Evolutionary conservation across 1,284 basidiomycete genomes (phyloP).

Genomic region (Heliocybe sulcata): DNA sequence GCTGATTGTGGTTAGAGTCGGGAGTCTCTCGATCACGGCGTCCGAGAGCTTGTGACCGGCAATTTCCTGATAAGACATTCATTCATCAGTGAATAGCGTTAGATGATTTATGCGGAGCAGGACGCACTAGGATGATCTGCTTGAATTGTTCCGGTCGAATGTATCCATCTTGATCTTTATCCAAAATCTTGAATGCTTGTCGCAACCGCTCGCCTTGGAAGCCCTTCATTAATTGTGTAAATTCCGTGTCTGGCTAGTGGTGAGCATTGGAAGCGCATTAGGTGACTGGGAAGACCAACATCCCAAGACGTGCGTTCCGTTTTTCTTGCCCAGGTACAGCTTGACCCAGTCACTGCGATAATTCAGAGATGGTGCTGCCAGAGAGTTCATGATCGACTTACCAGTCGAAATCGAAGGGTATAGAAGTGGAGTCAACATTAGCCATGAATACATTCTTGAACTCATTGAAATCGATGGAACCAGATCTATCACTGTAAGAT

Average conservation of each 20-base stretch:
- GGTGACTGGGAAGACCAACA: slow-evolving; percentile 45
- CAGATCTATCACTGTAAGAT: slow-evolving; percentile 57
- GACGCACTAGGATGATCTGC: slow-evolving; percentile 77
- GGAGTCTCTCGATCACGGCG: slow-evolving; percentile 81
- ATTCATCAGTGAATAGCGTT: neutral
- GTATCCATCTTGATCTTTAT: slow-evolving; percentile 85
- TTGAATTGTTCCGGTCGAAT: slow-evolving; percentile 91
- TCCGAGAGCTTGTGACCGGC: slow-evolving; percentile 94
- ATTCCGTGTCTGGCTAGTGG: slow-evolving; percentile 70
- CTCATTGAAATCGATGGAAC: slow-evolving; percentile 86
- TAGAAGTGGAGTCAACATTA: slow-evolving; percentile 73
- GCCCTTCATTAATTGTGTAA: slow-evolving; percentile 95
- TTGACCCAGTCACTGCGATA: slow-evolving; percentile 81
- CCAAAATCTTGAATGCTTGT: slow-evolving; percentile 88
- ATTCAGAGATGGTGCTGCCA: neutral
- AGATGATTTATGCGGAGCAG: neutral
- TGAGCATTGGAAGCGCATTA: slow-evolving; percentile 9
- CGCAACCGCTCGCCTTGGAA: slow-evolving; percentile 92
- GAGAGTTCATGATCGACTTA: too few relatives aligned
- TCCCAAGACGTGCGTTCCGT: slow-evolving; percentile 84
- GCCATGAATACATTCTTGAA: slow-evolving; percentile 87
- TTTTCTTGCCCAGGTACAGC: slow-evolving; percentile 87
- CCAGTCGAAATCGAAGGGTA: slow-evolving; percentile 95
- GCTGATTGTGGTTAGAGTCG: slow-evolving; percentile 81
- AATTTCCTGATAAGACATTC: slow-evolving; percentile 56